Evolutionary conservation across 2,329 filamentous ascomycete genomes (phyloP), one percentile per base, ranked within the genome.

Genomic region (Septoria petroselini): DNA sequence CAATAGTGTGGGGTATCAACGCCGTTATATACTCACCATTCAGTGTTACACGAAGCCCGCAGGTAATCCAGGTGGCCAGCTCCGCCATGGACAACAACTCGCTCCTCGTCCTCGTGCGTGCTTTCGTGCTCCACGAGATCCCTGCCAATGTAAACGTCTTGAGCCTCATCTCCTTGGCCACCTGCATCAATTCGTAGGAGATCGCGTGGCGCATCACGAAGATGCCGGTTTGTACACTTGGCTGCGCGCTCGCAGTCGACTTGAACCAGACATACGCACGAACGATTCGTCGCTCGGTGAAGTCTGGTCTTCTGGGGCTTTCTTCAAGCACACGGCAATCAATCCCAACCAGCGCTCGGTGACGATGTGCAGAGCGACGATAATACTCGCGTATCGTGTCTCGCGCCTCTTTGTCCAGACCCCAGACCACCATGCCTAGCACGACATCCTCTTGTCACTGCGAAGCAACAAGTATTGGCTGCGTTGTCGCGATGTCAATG

Each of bases 351-450:
- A 51, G 39, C 2, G 54, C 50, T 11, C 48, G 54, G 8, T 48
- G 47, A 8, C 54, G 51, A 38, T 58, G 53, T 1, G 53, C 41
- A 21, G 51, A 23, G 6, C 47, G 39, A 7, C 52, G 49, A 48
- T 66, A 67, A 49, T 62, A 62, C 11, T 47, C 31, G 35, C 62
- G 52, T 27, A 67, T 58, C 2, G 50, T 11, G 25, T 54, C 38
- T 9, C 61, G 55, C 7, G 52, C 47, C 4, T 46, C 37, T 21
- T 54, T 53, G 37, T 57, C 55, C 9, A 57, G 55, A 8, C 63
- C 64, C 34, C 66, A 59, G 27, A 66, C 35, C 1, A 66, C 25
- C 48, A 66, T 59, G 23, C 64, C 64, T 39, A 61, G 60, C 8
- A 64, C 62, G 40, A 54, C 57, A 21, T 54, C 54, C 7, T 18